phyloP scores from a whole-genome alignment of 345 rosid genomes.

The Boechera stricta region DNA sequence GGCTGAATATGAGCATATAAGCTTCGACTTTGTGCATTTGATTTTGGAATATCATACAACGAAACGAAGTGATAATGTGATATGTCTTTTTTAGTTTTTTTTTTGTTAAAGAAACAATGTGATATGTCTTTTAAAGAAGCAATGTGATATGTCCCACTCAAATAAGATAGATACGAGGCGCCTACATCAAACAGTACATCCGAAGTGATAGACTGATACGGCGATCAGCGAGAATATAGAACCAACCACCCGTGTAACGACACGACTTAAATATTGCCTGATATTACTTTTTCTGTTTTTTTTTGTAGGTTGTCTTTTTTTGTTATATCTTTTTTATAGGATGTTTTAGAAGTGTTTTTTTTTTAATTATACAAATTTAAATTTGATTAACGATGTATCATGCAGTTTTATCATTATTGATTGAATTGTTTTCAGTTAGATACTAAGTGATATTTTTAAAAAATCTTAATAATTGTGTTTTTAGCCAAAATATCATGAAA shows the following conservation, averaged over 20 bases:
- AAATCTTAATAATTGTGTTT: too few species aligned
- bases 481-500: too few species aligned
- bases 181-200: not conserved
- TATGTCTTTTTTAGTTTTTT: not conserved
- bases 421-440: too few species aligned
- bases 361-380: too few species aligned
- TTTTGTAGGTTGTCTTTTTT: not conserved
- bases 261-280: not conserved
- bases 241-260: not conserved
- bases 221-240: not conserved
- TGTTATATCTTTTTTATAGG: too few species aligned
- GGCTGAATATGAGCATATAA: not conserved
- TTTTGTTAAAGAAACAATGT: not conserved
- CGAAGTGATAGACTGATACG: not conserved
- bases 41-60: not conserved
- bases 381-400: too few species aligned
- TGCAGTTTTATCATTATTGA: too few species aligned
- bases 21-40: not conserved
- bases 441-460: too few species aligned
- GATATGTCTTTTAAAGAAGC: not conserved
- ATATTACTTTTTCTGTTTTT: not conserved
- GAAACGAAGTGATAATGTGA: not conserved
- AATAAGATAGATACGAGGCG: constrained; percentile 4
- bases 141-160: not conserved
- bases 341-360: too few species aligned